Evolutionary conservation across 2,329 filamentous ascomycete genomes (phyloP).

Genomic region (Huntiella bhutanensis): DNA sequence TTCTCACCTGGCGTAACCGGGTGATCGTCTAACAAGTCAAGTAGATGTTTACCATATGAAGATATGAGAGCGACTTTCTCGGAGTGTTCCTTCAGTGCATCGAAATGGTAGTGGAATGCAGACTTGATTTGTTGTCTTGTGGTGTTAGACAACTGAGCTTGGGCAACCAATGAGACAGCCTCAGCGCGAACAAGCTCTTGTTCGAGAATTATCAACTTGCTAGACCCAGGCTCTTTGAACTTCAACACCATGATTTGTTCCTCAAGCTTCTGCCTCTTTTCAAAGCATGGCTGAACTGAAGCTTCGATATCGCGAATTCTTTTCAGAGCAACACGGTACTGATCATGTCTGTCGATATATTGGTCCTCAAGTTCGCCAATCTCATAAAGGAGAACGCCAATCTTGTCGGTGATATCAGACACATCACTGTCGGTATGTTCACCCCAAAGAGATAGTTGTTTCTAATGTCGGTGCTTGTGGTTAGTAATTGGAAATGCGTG

Average conservation of each 20-base stretch:
- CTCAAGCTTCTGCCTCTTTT: constrained; percentile 99
- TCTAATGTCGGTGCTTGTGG: constrained; percentile 29
- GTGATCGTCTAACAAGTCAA: constrained; percentile 89
- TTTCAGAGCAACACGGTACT: constrained; percentile 98
- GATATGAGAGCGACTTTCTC: constrained; percentile 98
- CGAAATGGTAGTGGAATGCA: constrained; percentile 94
- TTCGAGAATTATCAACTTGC: constrained; percentile 92
- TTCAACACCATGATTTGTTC: constrained; percentile 98
- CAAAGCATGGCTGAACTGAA: constrained; percentile 91
- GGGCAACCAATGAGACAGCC: constrained; percentile 94
- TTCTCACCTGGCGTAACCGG: constrained; percentile 96
- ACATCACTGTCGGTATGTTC: constrained; percentile 93
- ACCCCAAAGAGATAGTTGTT: constrained; percentile 98
- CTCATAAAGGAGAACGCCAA: constrained; percentile 93
- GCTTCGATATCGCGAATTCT: constrained; percentile 98
- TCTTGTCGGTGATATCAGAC: constrained; percentile 96
- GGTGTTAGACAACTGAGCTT: constrained; percentile 97
- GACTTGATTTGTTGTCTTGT: constrained; percentile 98
- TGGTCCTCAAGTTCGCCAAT: constrained; percentile 97
- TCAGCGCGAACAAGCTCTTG: constrained; percentile 97
- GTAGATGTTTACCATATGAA: constrained; percentile 92
- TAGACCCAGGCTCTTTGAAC: constrained; percentile 98
- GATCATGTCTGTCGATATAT: constrained; percentile 96
- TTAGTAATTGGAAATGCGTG: not conserved
- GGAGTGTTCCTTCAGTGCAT: constrained; percentile 89